Percentiles rank a stretch among this genome's conserved stretches.
Conservation (phyloP, 768 basidiomycete genomes). For the Auriscalpium microsporum region DNA sequence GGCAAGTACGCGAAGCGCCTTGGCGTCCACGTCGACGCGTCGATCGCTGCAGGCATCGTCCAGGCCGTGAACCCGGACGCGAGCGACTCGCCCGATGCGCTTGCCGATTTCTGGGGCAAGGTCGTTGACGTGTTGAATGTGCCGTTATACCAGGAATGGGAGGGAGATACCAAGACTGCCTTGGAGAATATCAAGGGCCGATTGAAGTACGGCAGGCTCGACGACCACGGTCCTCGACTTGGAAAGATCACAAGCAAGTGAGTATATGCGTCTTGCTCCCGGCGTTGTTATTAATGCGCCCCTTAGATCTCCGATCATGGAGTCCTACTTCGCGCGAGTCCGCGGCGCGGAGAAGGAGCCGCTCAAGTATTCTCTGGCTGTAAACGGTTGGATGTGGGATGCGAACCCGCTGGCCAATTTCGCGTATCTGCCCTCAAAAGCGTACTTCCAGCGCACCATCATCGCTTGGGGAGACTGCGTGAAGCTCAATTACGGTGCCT, state of each 20-base stretch:
- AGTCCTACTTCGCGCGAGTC: conserved; percentile 87
- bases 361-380: conserved; percentile 70
- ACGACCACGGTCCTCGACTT: conserved; percentile 72
- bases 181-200: conserved; percentile 69
- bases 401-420: conserved; percentile 94
- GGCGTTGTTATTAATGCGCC: conserved; percentile 1
- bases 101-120: conserved; percentile 64
- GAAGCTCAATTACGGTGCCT: conserved; percentile 82
- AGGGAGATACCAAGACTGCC: conserved; percentile 70
- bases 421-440: conserved; percentile 84
- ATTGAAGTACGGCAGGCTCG: conserved; percentile 73
- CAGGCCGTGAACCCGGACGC: conserved; percentile 47
- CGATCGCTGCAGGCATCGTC: conserved; percentile 65
- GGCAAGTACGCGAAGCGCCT: conserved; percentile 58
- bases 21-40: conserved; percentile 53
- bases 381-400: conserved; percentile 99
- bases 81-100: conserved; percentile 27
- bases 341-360: conserved; percentile 39
- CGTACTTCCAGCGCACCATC: conserved; percentile 91
- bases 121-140: conserved; percentile 87
- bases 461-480: conserved; percentile 99
- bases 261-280: conserved; percentile 22
- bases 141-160: conserved; percentile 79
- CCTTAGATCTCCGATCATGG: conserved; percentile 72
- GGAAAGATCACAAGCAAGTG: conserved; percentile 73